Evolutionary conservation across 1,284 basidiomycete genomes (phyloP).

Genomic region (Ustanciosporium gigantosporum): DNA sequence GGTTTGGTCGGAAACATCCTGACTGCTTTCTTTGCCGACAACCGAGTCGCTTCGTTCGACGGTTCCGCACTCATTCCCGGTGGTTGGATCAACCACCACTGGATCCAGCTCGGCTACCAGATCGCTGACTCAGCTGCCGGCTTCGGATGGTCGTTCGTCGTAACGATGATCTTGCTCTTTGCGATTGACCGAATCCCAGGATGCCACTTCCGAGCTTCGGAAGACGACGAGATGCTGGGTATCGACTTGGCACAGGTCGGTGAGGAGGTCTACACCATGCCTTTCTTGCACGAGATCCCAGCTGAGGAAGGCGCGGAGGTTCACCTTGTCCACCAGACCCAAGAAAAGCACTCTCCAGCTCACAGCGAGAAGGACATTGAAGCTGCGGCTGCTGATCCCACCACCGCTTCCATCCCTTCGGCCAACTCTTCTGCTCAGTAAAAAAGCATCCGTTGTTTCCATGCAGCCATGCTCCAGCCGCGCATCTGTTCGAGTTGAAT

Average conservation of each 20-base stretch:
- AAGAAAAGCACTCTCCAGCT: background rate
- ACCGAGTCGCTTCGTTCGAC: slow-evolving; percentile 81
- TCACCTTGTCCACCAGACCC: background rate
- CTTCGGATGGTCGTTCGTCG: slow-evolving; percentile 53
- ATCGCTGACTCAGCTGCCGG: slow-evolving; percentile 72
- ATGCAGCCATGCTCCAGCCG: no score
- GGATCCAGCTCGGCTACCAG: slow-evolving; percentile 75
- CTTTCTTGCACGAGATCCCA: background rate
- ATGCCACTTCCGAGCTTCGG: slow-evolving; percentile 74
- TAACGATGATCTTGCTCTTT: slow-evolving; percentile 76
- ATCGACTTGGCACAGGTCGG: slow-evolving; percentile 71
- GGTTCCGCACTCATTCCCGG: slow-evolving; percentile 63
- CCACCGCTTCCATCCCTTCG: background rate
- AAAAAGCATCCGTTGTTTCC: no score
- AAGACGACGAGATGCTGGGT: slow-evolving; percentile 87
- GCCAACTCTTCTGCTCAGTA: no score
- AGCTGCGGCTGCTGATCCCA: background rate
- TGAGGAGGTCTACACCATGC: slow-evolving; percentile 2
- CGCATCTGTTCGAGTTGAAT: no score
- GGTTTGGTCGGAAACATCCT: slow-evolving; percentile 85
- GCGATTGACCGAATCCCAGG: slow-evolving; percentile 89
- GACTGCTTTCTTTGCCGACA: slow-evolving; percentile 85
- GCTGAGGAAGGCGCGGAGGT: background rate
- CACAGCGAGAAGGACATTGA: slow-evolving; percentile 1
- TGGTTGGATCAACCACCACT: slow-evolving; percentile 89